These are phyloP conservation scores for Sugiyamaella paludigena DNA, from an alignment of 1,139 yeast genomes.

Conservation along the genomic window DNA sequence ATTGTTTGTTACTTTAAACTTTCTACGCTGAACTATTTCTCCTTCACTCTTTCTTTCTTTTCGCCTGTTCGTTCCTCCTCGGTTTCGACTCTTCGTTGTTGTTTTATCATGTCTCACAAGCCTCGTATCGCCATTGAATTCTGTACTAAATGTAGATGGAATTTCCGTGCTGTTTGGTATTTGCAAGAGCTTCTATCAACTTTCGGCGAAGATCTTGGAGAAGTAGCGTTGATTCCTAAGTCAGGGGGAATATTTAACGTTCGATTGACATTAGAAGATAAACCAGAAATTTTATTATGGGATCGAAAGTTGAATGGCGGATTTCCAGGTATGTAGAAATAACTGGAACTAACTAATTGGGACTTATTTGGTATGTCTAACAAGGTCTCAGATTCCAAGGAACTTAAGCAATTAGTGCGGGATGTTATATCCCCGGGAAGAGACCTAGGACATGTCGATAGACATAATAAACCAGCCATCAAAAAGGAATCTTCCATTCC, in stretches of 20 bases:
- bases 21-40: too few relatives aligned
- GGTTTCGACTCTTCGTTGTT: background rate
- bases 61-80: background rate
- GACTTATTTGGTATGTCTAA: too few relatives aligned
- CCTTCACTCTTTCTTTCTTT: background rate
- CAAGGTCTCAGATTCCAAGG: conserved; percentile 41
- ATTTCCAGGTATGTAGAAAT: conserved; percentile 49
- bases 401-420: conserved; percentile 53
- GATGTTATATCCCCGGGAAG: conserved; percentile 48
- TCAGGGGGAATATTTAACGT: conserved; percentile 54
- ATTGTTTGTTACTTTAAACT: too few relatives aligned
- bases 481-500: background rate
- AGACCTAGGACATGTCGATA: conserved; percentile 49
- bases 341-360: too few relatives aligned
- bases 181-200: conserved; percentile 62
- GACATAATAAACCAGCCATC: conserved; percentile 1
- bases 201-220: conserved; percentile 52
- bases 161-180: conserved; percentile 66
- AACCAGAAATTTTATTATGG: conserved; percentile 44
- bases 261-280: conserved; percentile 24
- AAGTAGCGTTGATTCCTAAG: conserved; percentile 53
- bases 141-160: conserved; percentile 65
- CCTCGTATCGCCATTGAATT: conserved; percentile 55
- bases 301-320: conserved; percentile 55
- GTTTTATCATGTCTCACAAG: conserved; percentile 10